Base-by-base conservation (phyloP, 192 early-diverging fungal genomes). In the Coemansia sp. region DNA sequence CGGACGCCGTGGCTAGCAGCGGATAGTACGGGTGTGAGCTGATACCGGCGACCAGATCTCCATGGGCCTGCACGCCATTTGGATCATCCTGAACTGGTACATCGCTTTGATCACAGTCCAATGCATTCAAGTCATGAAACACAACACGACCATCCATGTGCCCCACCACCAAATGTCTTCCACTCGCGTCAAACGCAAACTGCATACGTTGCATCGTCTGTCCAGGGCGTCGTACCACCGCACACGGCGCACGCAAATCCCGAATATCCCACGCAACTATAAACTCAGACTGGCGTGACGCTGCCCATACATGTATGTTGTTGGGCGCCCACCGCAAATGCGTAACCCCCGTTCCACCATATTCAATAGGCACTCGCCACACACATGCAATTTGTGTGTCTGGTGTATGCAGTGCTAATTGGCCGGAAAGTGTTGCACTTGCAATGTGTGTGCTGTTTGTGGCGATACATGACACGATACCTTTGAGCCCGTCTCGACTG, bases 221-320 rank as follows among this genome's bases (percentile, higher is more conserved):
- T 1, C 85, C 84, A 12, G 67, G 54, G 12, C 92, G 70, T 12
- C 66, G 59, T 15, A 90, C 43, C 1, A 74, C 68, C 21, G 75
- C 74, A 21, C 89, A 60, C 0, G 90, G 79, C 17, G 88, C 80
- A 0, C 86, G 87, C 53, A 91, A 82, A 48, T 94, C 87, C 1
- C 93, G 76, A 17, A 92, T 84, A 71, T 94, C 93, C 92, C 93
- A 93, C 23, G 86, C 91, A 1, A 84, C 75, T 15, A 94, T 84
- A 25, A 56, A 52, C n/a, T 73, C 25, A 5, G 85, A 70, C 35
- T 85, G 84, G 11, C 93, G 83, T 15, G 87, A 86, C 27, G 87
- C 86, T 0, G 88, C 84, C 69, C 85, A 94, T 11, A 94, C 63
- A n/a, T 83, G 74, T 2, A 64, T 38, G 10, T 87, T 87, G 65